These are phyloP conservation scores for Rhinocladiella similis DNA, from an alignment of 2,329 filamentous ascomycete species.

Conservation along the genomic window DNA sequence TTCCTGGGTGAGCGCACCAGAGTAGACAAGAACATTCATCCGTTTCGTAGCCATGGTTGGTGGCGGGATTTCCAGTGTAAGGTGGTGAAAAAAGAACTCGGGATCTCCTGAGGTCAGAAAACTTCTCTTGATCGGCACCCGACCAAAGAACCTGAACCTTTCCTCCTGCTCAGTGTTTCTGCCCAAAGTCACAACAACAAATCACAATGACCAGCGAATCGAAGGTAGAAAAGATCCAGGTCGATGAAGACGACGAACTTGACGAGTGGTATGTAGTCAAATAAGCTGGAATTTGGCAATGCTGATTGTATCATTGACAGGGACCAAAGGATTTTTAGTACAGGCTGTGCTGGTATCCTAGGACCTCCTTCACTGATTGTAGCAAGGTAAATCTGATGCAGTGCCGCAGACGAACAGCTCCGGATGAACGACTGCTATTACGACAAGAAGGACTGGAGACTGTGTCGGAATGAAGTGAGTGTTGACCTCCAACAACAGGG, in stretches of 20 bases:
- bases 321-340: conserved; percentile 98
- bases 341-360: conserved; percentile 72
- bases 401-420: conserved; percentile 71
- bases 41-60: conserved; percentile 63
- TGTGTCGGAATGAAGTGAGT: conserved; percentile 82
- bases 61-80: not conserved
- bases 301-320: conserved; percentile 51
- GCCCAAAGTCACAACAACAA: conserved; percentile 1
- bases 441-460: conserved; percentile 93
- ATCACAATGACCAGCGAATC: conserved; percentile 59
- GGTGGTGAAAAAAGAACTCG: not conserved
- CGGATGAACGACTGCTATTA: conserved; percentile 95
- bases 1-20: conserved; percentile 58
- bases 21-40: conserved; percentile 92
- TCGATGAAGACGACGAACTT: conserved; percentile 83
- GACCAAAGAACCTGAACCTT: not conserved
- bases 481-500: conserved; percentile 18
- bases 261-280: conserved; percentile 75
- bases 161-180: conserved; percentile 13
- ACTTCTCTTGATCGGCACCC: not conserved
- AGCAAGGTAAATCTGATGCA: conserved; percentile 1
- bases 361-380: not conserved
- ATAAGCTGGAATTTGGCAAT: conserved; percentile 11
- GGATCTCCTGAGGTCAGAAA: conserved; percentile 1
- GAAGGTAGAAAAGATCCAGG: conserved; percentile 44